Conservation (phyloP, 148 eudicot species). For the Pharnaceum exiguum region DNA sequence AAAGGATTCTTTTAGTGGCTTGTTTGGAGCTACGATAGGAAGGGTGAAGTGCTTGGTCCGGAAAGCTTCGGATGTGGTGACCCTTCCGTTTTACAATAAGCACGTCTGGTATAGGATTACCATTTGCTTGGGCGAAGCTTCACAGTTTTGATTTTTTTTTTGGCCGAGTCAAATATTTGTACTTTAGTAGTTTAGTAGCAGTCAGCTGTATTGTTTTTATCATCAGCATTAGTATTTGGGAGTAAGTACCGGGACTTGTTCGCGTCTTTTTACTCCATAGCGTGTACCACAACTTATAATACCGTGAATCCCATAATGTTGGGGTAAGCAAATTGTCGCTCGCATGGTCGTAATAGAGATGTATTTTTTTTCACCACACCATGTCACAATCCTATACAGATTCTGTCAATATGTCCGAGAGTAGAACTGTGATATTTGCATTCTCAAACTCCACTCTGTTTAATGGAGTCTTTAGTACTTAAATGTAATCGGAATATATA, state of each 20-base stretch:
- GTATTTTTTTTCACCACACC: too few relatives aligned
- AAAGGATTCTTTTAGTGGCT: not conserved
- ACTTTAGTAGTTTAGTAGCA: conserved; percentile 4
- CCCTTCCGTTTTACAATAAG: not conserved
- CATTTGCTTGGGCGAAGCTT: conserved; percentile 10
- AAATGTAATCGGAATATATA: too few relatives aligned
- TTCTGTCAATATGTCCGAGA: too few relatives aligned
- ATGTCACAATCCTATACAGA: too few relatives aligned
- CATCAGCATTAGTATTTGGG: too few relatives aligned
- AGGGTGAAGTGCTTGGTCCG: not conserved
- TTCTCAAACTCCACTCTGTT: too few relatives aligned
- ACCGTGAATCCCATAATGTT: not conserved
- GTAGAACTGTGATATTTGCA: too few relatives aligned
- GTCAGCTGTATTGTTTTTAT: too few relatives aligned
- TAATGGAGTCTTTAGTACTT: too few relatives aligned
- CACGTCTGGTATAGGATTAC: not conserved
- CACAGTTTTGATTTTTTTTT: conserved; percentile 20
- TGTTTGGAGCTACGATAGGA: conserved; percentile 4
- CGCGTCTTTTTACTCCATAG: conserved; percentile 3
- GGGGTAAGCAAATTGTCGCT: not conserved
- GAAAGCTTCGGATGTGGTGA: not conserved
- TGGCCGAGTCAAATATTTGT: conserved; percentile 3
- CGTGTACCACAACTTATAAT: conserved; percentile 12
- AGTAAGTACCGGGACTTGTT: not conserved
- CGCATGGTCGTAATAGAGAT: too few relatives aligned